phyloP scores from a whole-genome alignment of 2,329 filamentous ascomycete species.

The Fusarium guadeloupense region DNA sequence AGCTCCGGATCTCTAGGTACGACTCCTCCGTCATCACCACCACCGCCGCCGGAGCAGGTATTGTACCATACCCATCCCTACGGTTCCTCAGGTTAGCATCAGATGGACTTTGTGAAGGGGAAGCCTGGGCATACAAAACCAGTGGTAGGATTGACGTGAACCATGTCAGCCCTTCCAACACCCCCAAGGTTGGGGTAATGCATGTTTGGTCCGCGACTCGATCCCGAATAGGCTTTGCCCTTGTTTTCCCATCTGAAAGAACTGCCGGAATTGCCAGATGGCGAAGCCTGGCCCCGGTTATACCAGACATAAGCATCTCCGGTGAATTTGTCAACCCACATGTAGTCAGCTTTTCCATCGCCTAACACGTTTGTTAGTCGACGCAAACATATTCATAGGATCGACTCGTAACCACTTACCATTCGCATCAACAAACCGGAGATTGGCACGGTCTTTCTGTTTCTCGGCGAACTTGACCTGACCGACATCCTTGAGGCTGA shows the following conservation, averaged over 20 bases:
- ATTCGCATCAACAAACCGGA: neutral
- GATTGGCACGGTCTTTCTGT: neutral
- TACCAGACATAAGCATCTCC: neutral
- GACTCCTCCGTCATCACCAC: no score
- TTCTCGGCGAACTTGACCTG: neutral
- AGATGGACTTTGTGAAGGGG: no score
- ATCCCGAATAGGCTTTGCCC: neutral
- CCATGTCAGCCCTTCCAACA: neutral
- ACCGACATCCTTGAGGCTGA: neutral
- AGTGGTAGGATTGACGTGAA: no score
- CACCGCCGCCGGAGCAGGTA: no score
- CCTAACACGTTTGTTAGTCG: no score
- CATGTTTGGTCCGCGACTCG: neutral
- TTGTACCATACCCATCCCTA: no score
- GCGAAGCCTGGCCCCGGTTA: neutral
- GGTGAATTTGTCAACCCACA: neutral
- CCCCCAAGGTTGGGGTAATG: conserved; percentile 8
- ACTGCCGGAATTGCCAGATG: neutral
- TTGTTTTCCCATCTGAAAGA: neutral
- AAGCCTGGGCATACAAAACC: no score
- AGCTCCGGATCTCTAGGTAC: no score
- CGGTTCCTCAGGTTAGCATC: no score
- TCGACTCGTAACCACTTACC: no score
- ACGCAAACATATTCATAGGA: no score
- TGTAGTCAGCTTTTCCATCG: neutral